A percentile compares a stretch with the other conserved stretches of the same genome.
phyloP scores from a whole-genome alignment of 2,329 filamentous ascomycete genomes.

The Metarhizium humberi region DNA sequence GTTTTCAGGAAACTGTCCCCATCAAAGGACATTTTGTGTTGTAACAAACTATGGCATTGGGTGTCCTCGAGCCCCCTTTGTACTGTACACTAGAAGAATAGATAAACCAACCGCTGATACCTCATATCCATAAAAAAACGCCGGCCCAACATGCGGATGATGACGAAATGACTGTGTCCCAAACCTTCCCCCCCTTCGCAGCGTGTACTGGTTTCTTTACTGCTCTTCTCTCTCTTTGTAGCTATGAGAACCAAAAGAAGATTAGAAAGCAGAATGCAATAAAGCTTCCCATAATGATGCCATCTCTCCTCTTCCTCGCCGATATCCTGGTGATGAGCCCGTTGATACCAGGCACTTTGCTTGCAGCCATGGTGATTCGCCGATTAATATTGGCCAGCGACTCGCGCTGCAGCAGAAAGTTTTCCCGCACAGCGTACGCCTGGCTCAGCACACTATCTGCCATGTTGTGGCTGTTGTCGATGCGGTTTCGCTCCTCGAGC shows the following conservation, averaged over 20 bases:
- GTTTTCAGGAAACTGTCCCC: background rate
- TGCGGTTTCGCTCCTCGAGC: slow-evolving; percentile 75
- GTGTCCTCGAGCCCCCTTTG: background rate
- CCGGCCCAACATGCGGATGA: slow-evolving; percentile 15
- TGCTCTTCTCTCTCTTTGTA: background rate
- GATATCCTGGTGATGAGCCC: slow-evolving; percentile 86
- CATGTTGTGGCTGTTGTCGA: slow-evolving; percentile 85
- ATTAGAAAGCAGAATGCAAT: slow-evolving; percentile 87
- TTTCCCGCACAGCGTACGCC: slow-evolving; percentile 94
- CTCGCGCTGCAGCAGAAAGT: slow-evolving; percentile 78
- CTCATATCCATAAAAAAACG: slow-evolving; percentile 19
- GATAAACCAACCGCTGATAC: slow-evolving; percentile 21
- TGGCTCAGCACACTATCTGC: slow-evolving; percentile 87
- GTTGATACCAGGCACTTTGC: slow-evolving; percentile 89
- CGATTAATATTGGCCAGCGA: slow-evolving; percentile 82
- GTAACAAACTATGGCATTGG: background rate
- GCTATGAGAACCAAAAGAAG: slow-evolving; percentile 68
- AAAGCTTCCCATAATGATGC: slow-evolving; percentile 84
- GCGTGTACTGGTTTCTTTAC: background rate
- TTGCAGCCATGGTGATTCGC: slow-evolving; percentile 80
- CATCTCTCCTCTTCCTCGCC: slow-evolving; percentile 88
- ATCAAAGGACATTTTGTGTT: slow-evolving; percentile 1
- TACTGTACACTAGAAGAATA: slow-evolving; percentile 18
- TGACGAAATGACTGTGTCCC: background rate
- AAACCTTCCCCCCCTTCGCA: background rate